Evolutionary conservation across 768 basidiomycete species (phyloP).

Genomic region (Astraeus odoratus): DNA sequence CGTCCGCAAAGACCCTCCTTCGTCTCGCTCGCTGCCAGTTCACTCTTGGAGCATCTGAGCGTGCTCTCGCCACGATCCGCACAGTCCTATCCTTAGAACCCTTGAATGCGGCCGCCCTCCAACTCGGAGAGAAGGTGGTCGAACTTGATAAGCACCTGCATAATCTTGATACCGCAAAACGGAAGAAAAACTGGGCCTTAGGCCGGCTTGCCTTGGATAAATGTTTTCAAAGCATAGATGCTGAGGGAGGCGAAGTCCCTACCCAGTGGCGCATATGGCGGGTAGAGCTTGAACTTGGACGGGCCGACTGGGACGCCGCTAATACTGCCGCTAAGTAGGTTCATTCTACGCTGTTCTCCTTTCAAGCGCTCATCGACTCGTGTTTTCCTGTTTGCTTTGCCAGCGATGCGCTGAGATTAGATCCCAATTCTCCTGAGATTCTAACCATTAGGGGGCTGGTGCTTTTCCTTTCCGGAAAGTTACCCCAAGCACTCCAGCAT

Average conservation of each 20-base stretch:
- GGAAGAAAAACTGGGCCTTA: conserved; percentile 65
- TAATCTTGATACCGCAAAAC: conserved; percentile 51
- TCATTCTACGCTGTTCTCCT: neutral
- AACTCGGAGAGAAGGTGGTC: conserved; percentile 54
- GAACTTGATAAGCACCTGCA: conserved; percentile 60
- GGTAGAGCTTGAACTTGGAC: conserved; percentile 69
- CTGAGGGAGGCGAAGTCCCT: conserved; percentile 70
- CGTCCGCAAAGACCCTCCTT: conserved; percentile 71
- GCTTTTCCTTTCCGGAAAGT: conserved; percentile 64
- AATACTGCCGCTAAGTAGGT: conserved; percentile 67
- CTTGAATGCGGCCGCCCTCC: conserved; percentile 48
- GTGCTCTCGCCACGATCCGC: conserved; percentile 63
- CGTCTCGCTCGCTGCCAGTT: conserved; percentile 82
- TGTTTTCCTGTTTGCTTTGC: neutral
- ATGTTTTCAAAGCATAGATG: conserved; percentile 65
- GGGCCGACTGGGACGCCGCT: conserved; percentile 70
- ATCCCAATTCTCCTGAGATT: conserved; percentile 71
- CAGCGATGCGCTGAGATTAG: conserved; percentile 70
- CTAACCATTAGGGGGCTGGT: conserved; percentile 74
- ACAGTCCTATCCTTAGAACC: conserved; percentile 56
- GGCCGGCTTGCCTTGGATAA: conserved; percentile 77
- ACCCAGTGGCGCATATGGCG: conserved; percentile 76
- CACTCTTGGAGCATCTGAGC: conserved; percentile 62
- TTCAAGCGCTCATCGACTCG: neutral
- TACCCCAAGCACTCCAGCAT: conserved; percentile 69